These are phyloP conservation scores for Podospora sp. DNA, from an alignment of 495 filamentous ascomycete genomes.

Conservation along the genomic window DNA sequence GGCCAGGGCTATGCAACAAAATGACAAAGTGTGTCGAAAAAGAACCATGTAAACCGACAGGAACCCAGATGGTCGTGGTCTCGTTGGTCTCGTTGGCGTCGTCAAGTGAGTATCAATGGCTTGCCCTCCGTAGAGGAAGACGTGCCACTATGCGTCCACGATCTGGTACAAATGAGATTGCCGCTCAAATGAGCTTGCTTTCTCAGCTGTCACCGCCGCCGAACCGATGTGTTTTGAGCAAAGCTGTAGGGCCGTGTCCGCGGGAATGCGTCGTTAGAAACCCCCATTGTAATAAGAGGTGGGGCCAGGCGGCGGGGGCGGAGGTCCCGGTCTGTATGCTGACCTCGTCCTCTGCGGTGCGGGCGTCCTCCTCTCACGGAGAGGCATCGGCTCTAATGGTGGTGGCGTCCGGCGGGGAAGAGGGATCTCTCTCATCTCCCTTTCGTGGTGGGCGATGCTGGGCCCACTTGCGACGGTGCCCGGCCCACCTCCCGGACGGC, in stretches of 20 bases:
- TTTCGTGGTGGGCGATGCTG: conserved; percentile 34
- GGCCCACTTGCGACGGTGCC: conserved; percentile 40
- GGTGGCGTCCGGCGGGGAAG: conserved; percentile 38
- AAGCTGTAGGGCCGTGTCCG: background rate
- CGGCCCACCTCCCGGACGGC: conserved; percentile 32
- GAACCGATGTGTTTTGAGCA: background rate
- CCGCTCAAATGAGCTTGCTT: conserved; percentile 10
- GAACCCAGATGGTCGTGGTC: conserved; percentile 26
- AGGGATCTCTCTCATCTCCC: conserved; percentile 26
- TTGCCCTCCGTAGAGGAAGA: background rate
- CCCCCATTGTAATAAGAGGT: conserved; percentile 26
- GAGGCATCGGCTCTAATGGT: conserved; percentile 29
- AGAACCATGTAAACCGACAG: conserved; percentile 1
- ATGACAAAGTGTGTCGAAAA: conserved; percentile 20
- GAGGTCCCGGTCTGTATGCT: conserved; percentile 30
- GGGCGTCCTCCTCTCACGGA: conserved; percentile 39
- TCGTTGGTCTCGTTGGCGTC: conserved; percentile 27
- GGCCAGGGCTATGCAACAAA: conserved; percentile 27
- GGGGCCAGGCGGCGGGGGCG: conserved; percentile 28
- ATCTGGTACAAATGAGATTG: conserved; percentile 16
- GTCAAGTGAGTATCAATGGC: background rate
- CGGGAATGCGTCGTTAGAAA: conserved; percentile 11
- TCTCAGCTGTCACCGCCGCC: background rate
- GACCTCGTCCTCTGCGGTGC: conserved; percentile 32
- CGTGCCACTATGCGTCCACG: background rate